phyloP scores from a whole-genome alignment of 1,139 yeast species.

The Geotrichum histeridarum region DNA sequence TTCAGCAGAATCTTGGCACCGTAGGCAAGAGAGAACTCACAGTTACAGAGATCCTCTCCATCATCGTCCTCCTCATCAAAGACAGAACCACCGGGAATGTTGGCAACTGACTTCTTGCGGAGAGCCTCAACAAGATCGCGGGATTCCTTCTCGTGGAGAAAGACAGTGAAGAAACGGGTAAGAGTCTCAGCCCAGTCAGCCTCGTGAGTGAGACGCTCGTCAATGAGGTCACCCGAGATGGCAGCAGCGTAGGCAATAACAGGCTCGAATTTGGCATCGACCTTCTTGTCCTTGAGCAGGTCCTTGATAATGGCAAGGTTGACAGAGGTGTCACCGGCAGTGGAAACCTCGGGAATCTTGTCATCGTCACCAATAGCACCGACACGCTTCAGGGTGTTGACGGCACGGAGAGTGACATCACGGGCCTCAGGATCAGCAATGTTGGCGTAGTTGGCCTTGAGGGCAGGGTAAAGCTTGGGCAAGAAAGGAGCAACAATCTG shows the following conservation, averaged over 20 bases:
- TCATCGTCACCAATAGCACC: slow-evolving; percentile 93
- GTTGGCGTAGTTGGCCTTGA: slow-evolving; percentile 86
- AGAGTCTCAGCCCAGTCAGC: slow-evolving; percentile 83
- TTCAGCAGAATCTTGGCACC: slow-evolving; percentile 99
- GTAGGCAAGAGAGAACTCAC: slow-evolving; percentile 99
- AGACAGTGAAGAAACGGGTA: slow-evolving; percentile 91
- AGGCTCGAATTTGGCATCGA: slow-evolving; percentile 61
- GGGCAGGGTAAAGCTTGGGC: slow-evolving; percentile 90
- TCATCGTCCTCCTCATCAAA: slow-evolving; percentile 99
- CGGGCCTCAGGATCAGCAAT: slow-evolving; percentile 99
- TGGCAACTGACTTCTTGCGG: slow-evolving; percentile 94
- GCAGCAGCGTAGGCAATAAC: slow-evolving; percentile 84
- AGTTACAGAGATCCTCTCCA: slow-evolving; percentile 99
- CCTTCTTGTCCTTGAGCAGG: slow-evolving; percentile 63
- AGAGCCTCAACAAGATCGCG: slow-evolving; percentile 86
- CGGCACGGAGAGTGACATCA: slow-evolving; percentile 94
- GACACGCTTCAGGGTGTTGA: slow-evolving; percentile 95
- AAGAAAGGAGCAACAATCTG: slow-evolving; percentile 99
- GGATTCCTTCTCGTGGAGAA: slow-evolving; percentile 90
- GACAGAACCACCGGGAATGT: slow-evolving; percentile 93
- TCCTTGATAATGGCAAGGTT: slow-evolving; percentile 77
- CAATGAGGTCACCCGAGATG: slow-evolving; percentile 97
- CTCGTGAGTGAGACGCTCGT: slow-evolving; percentile 93
- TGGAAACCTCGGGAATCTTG: slow-evolving; percentile 89
- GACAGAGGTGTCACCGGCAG: slow-evolving; percentile 93